Conservation (phyloP, 805 yeast species). For the Hanseniaspora vineae region DNA sequence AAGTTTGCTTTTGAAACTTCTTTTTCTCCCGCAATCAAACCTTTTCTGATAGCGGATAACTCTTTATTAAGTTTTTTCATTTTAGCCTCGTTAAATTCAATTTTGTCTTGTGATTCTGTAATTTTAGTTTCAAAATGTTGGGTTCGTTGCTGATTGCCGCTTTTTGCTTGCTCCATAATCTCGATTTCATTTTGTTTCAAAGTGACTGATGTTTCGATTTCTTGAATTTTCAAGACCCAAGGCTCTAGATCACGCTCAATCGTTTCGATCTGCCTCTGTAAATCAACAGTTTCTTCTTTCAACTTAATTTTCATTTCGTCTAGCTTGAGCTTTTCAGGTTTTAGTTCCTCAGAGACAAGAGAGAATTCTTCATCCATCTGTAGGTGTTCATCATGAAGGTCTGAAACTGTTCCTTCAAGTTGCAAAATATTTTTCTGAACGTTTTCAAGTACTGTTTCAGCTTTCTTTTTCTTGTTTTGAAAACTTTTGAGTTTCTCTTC, state of each 20-base stretch:
- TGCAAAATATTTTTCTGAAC: constrained; percentile 24
- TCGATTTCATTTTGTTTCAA: constrained; percentile 56
- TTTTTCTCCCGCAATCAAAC: constrained; percentile 42
- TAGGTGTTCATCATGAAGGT: constrained; percentile 31
- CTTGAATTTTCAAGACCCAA: constrained; percentile 57
- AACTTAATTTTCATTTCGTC: constrained; percentile 53
- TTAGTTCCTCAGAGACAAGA: constrained; percentile 32
- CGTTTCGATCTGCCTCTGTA: constrained; percentile 50
- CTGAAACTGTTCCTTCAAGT: constrained; percentile 33
- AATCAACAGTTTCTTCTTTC: constrained; percentile 58
- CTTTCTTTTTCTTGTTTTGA: constrained; percentile 36
- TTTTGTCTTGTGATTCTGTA: constrained; percentile 33
- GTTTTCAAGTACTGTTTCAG: constrained; percentile 24
- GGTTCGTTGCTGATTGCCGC: constrained; percentile 26
- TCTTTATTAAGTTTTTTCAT: constrained; percentile 35
- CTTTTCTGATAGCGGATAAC: constrained; percentile 35
- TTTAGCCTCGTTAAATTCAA: constrained; percentile 36
- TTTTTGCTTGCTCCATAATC: constrained; percentile 35
- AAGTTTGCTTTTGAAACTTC: constrained; percentile 39
- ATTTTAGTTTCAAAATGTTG: constrained; percentile 23
- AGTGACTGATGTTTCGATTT: constrained; percentile 49
- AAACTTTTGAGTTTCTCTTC: constrained; percentile 70
- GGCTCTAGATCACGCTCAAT: constrained; percentile 66
- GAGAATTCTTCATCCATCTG: constrained; percentile 33
- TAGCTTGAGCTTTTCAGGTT: constrained; percentile 41